Evolutionary conservation across 768 basidiomycete genomes (phyloP).

Genomic region (Vishniacozyma victoriae): DNA sequence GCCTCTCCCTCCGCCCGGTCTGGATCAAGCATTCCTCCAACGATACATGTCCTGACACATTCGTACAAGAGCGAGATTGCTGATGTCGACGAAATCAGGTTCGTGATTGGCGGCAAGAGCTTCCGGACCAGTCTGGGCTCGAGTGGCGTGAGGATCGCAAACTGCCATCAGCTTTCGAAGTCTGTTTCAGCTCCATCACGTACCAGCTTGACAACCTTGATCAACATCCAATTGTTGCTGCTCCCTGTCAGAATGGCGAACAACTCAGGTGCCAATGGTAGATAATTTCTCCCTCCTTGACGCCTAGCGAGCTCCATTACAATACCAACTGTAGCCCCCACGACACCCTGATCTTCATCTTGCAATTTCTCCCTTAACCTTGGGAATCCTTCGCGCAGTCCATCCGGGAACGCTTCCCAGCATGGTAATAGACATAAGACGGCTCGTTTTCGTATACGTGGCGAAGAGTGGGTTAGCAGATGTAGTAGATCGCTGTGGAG

Average conservation of each 20-base stretch:
- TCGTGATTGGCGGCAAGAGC: constrained; percentile 85
- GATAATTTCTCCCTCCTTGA: constrained; percentile 66
- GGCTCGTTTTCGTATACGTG: constrained; percentile 75
- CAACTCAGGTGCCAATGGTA: constrained; percentile 81
- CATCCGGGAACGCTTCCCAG: constrained; percentile 75
- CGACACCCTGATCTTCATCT: constrained; percentile 65
- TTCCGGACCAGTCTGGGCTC: constrained; percentile 93
- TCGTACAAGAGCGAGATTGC: constrained; percentile 95
- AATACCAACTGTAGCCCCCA: constrained; percentile 90
- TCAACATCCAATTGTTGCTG: constrained; percentile 99
- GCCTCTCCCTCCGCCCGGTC: constrained; percentile 60
- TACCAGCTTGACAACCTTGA: constrained; percentile 95
- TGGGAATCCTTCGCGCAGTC: constrained; percentile 58
- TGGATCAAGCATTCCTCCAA: constrained; percentile 82
- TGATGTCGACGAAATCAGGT: constrained; percentile 88
- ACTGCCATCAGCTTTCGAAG: constrained; percentile 52
- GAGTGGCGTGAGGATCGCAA: constrained; percentile 82
- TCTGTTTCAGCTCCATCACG: neutral
- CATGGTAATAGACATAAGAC: constrained; percentile 76
- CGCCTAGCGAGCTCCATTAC: constrained; percentile 82
- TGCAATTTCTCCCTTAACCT: constrained; percentile 57
- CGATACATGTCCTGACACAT: constrained; percentile 96
- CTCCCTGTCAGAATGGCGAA: constrained; percentile 90
- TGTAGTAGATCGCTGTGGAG: constrained; percentile 84
- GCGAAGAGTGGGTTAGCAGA: constrained; percentile 28